phyloP scores from a whole-genome alignment of 805 yeast genomes.

The Starmerella bombicola region DNA sequence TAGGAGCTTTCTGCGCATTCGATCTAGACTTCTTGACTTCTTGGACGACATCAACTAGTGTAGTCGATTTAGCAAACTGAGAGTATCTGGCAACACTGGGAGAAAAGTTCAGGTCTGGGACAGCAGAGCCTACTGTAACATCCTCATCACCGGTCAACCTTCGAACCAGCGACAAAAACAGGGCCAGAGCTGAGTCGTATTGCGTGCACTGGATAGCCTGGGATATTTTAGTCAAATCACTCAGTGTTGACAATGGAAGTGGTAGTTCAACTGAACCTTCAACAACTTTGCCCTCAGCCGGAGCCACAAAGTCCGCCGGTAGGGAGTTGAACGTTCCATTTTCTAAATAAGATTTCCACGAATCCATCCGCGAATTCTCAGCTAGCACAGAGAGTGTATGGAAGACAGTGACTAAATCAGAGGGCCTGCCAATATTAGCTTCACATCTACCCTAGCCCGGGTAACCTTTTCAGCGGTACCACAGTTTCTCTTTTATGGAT shows the following conservation, averaged over 20 bases:
- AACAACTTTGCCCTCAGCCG: constrained; percentile 52
- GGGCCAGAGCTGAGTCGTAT: constrained; percentile 48
- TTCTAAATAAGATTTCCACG: constrained; percentile 16
- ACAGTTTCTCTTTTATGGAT: background rate
- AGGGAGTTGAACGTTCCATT: constrained; percentile 69
- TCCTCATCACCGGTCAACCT: constrained; percentile 92
- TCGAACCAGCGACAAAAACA: constrained; percentile 56
- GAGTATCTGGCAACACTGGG: constrained; percentile 42
- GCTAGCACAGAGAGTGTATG: background rate
- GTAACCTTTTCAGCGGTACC: too few species aligned
- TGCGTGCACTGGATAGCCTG: constrained; percentile 22
- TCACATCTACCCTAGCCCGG: too few species aligned
- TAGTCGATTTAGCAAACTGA: constrained; percentile 32
- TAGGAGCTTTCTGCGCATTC: constrained; percentile 27
- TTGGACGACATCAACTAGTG: constrained; percentile 41
- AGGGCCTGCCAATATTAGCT: too few species aligned
- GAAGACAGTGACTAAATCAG: background rate
- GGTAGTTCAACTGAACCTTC: constrained; percentile 42
- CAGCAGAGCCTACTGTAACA: constrained; percentile 67
- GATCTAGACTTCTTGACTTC: constrained; percentile 33
- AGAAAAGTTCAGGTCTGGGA: constrained; percentile 21
- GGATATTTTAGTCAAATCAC: constrained; percentile 17
- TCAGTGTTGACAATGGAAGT: constrained; percentile 21
- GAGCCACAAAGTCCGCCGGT: constrained; percentile 78
- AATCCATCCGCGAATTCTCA: constrained; percentile 3